Evolutionary conservation across 176 grass and related monocot species (phyloP), one percentile per base, ranked within the genome.

Genomic region (Rhipidocladum racemiflorum): DNA sequence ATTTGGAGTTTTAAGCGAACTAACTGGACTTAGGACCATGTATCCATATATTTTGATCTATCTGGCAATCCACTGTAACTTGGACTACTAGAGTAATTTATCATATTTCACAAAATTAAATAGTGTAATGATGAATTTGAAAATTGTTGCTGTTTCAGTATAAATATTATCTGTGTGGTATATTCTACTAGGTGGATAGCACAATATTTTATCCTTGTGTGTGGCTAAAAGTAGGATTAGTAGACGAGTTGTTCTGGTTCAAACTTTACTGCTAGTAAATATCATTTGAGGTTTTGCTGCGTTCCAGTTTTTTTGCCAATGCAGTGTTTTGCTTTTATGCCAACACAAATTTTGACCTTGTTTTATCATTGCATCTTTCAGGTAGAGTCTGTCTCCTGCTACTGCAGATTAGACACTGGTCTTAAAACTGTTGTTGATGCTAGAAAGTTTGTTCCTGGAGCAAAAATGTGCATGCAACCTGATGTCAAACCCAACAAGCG

Each of bases 351-450:
- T 56, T 27, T 82, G 10, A 73, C 21, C 21, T 76, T 43, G 44
- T 53, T 72, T 63, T 15, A 43, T 36, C 64, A 49, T 78, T 86
- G 72, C 7, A 64, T 49, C 76, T 89, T 51, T 9, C 82, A 97
- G 94, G 91, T 91, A 28, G 94, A 97, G 84, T 91, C 89, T 73
- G 85, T 89, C 25, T 91, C 87, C 61, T 97, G 94, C 85, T 91
- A 93, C 35, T 97, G 94, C 76, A 90, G 91, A 78, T 92, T 93
- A 38, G 94, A 97, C 51, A 84, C 91, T 28, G 91, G 94, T 28
- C 85, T 97, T 55, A 93, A 97, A 90, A 91, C 94, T 36, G 91
- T 97, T 61, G 94, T 91, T 13, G 94, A 92, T 11, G 89, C 94
- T 55, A 75, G 87, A 64, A 97, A 97, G 78, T 97, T 91, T 64